Evolutionary conservation across 176 grass and related monocot species (phyloP).

Genomic region (Oryza meridionalis): DNA sequence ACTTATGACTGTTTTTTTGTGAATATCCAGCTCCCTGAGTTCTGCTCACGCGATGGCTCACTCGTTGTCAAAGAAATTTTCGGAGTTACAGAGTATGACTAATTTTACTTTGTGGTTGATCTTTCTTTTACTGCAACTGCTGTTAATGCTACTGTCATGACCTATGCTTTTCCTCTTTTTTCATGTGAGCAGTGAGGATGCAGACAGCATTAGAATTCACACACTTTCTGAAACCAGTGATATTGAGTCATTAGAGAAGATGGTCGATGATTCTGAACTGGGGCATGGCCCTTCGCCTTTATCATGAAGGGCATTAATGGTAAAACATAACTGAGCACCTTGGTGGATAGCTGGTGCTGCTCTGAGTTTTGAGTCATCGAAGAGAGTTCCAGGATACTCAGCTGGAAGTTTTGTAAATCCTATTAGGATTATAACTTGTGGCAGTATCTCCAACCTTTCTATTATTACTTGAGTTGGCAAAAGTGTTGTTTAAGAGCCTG

Average conservation of each 20-base stretch:
- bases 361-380: slow-evolving; percentile 17
- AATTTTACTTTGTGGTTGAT: slow-evolving; percentile 8
- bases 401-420: slow-evolving; percentile 51
- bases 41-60: slow-evolving; percentile 78
- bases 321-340: slow-evolving; percentile 9
- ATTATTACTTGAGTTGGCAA: slow-evolving; percentile 32
- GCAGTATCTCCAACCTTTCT: slow-evolving; percentile 5
- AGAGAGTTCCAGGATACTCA: slow-evolving; percentile 16
- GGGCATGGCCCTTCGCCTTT: slow-evolving; percentile 36
- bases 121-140: slow-evolving; percentile 6
- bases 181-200: slow-evolving; percentile 77
- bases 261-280: slow-evolving; percentile 60
- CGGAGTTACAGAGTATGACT: slow-evolving; percentile 91
- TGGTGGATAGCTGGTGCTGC: slow-evolving; percentile 7
- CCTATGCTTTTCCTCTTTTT: slow-evolving; percentile 1
- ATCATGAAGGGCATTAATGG: slow-evolving; percentile 38
- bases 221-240: slow-evolving; percentile 68
- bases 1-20: slow-evolving; percentile 27
- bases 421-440: slow-evolving; percentile 31
- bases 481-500: slow-evolving; percentile 6
- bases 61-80: slow-evolving; percentile 94
- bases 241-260: slow-evolving; percentile 81
- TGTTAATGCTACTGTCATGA: not conserved
- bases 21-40: slow-evolving; percentile 79
- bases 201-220: slow-evolving; percentile 67